Base-by-base conservation (phyloP, 2,329 filamentous ascomycete species). In the Mollisia scopiformis region DNA sequence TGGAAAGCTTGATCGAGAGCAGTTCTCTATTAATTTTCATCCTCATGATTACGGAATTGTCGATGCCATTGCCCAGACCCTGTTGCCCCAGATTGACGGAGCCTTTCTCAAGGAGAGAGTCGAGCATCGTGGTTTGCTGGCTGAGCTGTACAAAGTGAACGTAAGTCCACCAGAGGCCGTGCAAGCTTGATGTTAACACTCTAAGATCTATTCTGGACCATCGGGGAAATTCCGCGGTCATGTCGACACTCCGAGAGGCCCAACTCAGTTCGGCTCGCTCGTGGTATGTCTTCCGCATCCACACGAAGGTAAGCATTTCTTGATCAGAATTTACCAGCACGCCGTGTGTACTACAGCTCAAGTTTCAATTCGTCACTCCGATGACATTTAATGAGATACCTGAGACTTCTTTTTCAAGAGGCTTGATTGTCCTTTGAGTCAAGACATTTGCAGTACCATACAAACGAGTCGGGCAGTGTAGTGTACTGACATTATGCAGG, bases 101-200 rank as follows among this genome's bases (percentile, higher is more conserved):
- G 19, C 7, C 8, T 46, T 46, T 27, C 23, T 46, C 25, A 16
- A 27, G 31, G 21, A 54, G 31, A 55, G 62, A 33, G 50, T 50
- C 10, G 59, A 66, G 30, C 58, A 63, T 43, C 60, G 58, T 0
- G 76, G 76, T 6, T 71, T 86, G 0, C 71, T 71, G 4, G 83
- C 83, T 0, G 82, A 87, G 71, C 71, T 87, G 1, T 86, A 85
- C 68, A 85, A 85, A 62, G 70, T 87, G n/a, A 86, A 87, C 65
- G 79, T 83, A 55, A 43, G 70, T 83, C 82, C 0, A 62, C 66
- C 5, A 74, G 74, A 0, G 73, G 35, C 14, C 16, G 49, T 16
- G 30, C 33, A 53, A 25, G 21, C 25, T 14, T 35, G 25, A 51
- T 23, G 10, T 13, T 3, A 21, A 46, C 13, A 21, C 21, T 6